Evolutionary conservation across 2,329 filamentous ascomycete species (phyloP), one percentile per base, ranked within the genome.

Genomic region (Alternaria incomplexa): DNA sequence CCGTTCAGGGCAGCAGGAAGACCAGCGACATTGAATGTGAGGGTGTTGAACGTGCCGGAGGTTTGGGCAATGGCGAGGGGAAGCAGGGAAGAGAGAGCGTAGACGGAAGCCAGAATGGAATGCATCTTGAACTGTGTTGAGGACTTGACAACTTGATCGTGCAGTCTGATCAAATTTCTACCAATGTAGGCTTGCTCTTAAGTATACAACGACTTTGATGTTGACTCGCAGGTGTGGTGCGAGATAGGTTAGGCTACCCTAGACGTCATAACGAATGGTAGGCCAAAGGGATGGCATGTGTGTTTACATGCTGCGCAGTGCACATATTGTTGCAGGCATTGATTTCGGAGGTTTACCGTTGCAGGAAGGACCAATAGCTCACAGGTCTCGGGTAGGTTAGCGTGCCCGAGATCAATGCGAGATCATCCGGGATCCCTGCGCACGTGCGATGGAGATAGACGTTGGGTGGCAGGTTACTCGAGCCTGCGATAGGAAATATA

Each of bases 21-120:
- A 20, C 88, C 88, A 15, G 87, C 88, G 32, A 89, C 86, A 68
- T 90, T 90, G 79, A 87, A 86, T 22, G 85, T 81, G 23, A 89
- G 75, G 55, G 86, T 74, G 61, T 81, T 84, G 74, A 89, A 85
- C n/a, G 80, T 77, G 51, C 83, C 82, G 40, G 74, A 72, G 13
- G 75, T 76, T 48, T 73, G 71, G 25, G 69, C 68, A 11, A 62
- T 15, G 15, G 60, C 44, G 5, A 62, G 48, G 20, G 63, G 61
- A 48, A 57, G 50, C 28, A 51, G 68, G 5, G 47, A 68, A 25
- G 25, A 62, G 57, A 61, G 28, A 65, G 59, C 36, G 64, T 54
- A 40, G 54, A 51, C 26, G 51, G 57, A 43, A 8, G 46, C 44
- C 47, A 53, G 30, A 48, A 58, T 47, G 22, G 63, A 62, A 28